phyloP scores from a whole-genome alignment of 306 rosid species.

The Gleditsia sinensis region DNA sequence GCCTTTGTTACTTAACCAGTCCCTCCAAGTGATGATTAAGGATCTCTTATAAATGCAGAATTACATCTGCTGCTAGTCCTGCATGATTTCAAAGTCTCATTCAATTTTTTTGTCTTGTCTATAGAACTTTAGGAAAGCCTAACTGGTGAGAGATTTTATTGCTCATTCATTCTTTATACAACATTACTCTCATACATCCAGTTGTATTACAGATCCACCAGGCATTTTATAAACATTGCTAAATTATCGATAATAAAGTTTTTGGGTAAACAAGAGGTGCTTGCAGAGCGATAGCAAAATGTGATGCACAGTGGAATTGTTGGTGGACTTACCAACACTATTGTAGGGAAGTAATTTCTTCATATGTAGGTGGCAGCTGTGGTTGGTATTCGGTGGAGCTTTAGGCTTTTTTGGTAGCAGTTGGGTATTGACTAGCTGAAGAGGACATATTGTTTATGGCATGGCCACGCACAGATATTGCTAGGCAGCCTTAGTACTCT shows the following conservation, averaged over 20 bases:
- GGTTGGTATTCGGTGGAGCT: not conserved
- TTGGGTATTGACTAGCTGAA: not conserved
- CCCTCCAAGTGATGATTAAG: not conserved
- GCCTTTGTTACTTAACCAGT: not conserved
- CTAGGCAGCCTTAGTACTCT: not conserved
- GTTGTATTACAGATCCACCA: not conserved
- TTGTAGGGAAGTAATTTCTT: not conserved
- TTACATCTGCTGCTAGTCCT: not conserved
- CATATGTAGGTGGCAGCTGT: not conserved
- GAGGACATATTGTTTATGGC: not conserved
- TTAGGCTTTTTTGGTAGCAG: not conserved
- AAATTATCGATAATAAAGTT: not conserved
- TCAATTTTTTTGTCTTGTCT: conserved; percentile 1
- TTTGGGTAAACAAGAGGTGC: not conserved
- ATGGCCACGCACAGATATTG: not conserved
- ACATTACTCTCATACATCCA: not conserved
- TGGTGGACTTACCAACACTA: not conserved
- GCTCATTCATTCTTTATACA: not conserved
- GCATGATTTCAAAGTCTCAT: not conserved
- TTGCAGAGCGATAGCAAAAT: not conserved
- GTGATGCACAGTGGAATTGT: not conserved
- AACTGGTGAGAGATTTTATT: not conserved
- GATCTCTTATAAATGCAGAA: not conserved
- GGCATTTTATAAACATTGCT: not conserved
- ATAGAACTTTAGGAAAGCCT: not conserved